Percentiles rank a stretch among this genome's conserved stretches.
Conservation (phyloP, 345 rosid genomes). For the Rhizophora apiculata region DNA sequence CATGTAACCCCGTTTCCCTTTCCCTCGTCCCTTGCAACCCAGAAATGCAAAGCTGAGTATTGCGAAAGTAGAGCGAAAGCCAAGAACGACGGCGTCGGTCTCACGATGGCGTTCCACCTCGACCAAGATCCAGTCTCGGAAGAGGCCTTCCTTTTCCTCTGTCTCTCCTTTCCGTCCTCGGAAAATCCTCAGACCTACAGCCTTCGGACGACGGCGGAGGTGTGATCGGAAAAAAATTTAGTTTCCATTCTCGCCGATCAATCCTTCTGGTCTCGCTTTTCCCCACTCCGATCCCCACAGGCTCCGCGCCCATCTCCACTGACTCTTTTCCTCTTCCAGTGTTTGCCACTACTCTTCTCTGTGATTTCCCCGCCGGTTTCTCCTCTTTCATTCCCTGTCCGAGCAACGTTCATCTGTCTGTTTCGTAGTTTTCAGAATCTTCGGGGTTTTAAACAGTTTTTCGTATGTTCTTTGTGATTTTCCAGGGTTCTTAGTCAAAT, state of each 20-base stretch:
- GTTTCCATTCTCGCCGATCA: constrained; percentile 45
- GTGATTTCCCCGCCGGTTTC: no score
- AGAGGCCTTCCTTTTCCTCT: constrained; percentile 40
- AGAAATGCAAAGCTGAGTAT: no score
- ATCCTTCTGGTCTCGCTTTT: no score
- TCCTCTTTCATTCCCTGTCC: no score
- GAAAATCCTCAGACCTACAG: constrained; percentile 31
- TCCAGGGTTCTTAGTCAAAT: no score
- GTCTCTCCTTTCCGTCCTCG: constrained; percentile 30
- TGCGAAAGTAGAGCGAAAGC: no score
- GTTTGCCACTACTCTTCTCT: neutral
- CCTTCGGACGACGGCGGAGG: neutral
- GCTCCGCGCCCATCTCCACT: constrained; percentile 57
- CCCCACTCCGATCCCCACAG: constrained; percentile 39
- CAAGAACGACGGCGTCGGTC: no score
- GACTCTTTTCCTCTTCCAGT: constrained; percentile 38
- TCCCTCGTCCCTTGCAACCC: no score
- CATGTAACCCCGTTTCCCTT: no score
- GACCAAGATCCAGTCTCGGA: constrained; percentile 43
- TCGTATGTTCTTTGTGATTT: no score
- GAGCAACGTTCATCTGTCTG: constrained; percentile 6
- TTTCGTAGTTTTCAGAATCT: neutral
- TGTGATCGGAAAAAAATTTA: no score
- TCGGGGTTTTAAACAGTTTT: no score
- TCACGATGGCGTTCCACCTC: constrained; percentile 44